Evolutionary conservation across 495 filamentous ascomycete genomes (phyloP), one percentile per base, ranked within the genome.

Genomic region (Neurospora sp.): DNA sequence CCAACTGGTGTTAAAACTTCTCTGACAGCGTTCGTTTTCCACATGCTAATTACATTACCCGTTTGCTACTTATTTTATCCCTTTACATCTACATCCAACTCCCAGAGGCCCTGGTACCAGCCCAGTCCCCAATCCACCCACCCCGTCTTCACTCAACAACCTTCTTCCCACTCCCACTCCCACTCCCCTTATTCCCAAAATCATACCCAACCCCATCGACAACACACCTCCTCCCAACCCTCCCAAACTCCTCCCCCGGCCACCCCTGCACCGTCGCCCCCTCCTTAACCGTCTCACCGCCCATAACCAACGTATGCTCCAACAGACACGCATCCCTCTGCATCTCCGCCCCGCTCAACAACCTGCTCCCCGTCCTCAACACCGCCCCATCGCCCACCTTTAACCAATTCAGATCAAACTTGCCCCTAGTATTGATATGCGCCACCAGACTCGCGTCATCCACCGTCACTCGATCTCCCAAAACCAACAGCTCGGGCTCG

Each of bases 361-460:
- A 71, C 38, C 84, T 76, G 22, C 81, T 82, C 35, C 83, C 84
- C 66, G 78, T 80, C 20, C 84, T 77, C 69, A 87, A 59, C 39
- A 86, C 83, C 74, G 80, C 81, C 10, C 84, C 74, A 46, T 83
- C 81, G 0, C 85, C 84, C 9, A 87, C 83, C 0, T 40, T 69
- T 68, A 86, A 70, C 38, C 73, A 69, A 61, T 86, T 85, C 44
- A 86, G 61, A 74, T 84, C 81, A 71, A 85, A 87, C 38, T 84
- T 83, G 22, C 85, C 85, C 6, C 53, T 7, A 0, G 53, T 61
- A 35, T 61, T 61, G 22, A 61, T 78, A 74, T 87, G 85, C 42
- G 75, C 81, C 7, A 86, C 84, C 41, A 86, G 48, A 74, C 83
- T 85, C 4, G 82, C 82, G 74, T 87, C 84, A 38, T 87, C 84